Conservation (phyloP, 2,329 filamentous ascomycete species). For the Cytospora schulzeri region DNA sequence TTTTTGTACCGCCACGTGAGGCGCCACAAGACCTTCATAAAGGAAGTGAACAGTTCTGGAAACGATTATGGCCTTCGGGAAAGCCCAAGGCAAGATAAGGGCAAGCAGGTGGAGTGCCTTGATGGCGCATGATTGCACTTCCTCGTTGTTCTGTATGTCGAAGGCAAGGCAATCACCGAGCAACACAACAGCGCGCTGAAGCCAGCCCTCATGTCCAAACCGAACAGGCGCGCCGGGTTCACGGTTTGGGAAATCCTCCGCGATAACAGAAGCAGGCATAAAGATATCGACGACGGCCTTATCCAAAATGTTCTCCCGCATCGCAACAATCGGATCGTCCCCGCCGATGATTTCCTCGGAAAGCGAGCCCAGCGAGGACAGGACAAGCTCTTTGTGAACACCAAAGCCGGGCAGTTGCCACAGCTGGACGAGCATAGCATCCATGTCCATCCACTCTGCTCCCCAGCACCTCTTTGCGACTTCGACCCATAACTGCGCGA, state of each 20-base stretch:
- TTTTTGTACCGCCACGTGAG: constrained; percentile 73
- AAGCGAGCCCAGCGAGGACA: constrained; percentile 85
- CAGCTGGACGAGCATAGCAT: constrained; percentile 75
- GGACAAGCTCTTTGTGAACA: constrained; percentile 79
- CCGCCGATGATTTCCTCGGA: constrained; percentile 93
- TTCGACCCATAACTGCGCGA: constrained; percentile 92
- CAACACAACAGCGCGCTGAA: constrained; percentile 74
- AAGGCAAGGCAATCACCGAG: constrained; percentile 72
- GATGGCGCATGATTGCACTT: constrained; percentile 70
- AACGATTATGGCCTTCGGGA: constrained; percentile 76
- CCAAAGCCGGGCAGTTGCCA: constrained; percentile 72
- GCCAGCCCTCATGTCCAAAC: constrained; percentile 83
- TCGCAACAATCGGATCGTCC: constrained; percentile 82
- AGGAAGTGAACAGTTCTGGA: constrained; percentile 71
- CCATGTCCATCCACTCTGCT: constrained; percentile 94
- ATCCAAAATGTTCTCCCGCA: constrained; percentile 82
- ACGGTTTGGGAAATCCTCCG: constrained; percentile 74
- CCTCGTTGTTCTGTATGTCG: constrained; percentile 64
- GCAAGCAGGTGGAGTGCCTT: constrained; percentile 78
- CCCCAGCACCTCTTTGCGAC: constrained; percentile 91
- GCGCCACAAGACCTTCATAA: constrained; percentile 69
- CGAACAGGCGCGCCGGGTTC: constrained; percentile 70
- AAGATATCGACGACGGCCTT: constrained; percentile 93
- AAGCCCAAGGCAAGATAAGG: constrained; percentile 83
- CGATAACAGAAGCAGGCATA: constrained; percentile 74